Evolutionary conservation across 192 early-diverging fungal genomes (phyloP).

Genomic region (Entomortierella parvispora): DNA sequence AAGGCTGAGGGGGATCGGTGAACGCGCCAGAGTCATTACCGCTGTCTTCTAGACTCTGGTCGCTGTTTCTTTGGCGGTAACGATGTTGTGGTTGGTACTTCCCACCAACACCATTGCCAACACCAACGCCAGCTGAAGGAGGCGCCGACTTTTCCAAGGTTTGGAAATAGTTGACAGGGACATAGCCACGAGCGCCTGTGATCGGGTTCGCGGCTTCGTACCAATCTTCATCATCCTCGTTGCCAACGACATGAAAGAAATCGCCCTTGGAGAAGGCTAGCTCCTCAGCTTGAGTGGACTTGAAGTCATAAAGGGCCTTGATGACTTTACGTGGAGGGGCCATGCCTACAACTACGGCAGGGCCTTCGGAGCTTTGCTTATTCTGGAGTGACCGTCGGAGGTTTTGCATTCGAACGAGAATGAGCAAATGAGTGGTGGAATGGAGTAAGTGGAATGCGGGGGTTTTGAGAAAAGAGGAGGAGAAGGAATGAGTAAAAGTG

Average conservation of each 20-base stretch:
- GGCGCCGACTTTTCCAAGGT: constrained; percentile 62
- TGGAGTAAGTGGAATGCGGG: background rate
- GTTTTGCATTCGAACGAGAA: constrained; percentile 18
- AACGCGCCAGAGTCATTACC: constrained; percentile 47
- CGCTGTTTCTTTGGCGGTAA: constrained; percentile 28
- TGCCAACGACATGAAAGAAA: constrained; percentile 77
- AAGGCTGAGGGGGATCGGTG: constrained; percentile 22
- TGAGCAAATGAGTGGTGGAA: background rate
- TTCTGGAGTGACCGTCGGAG: constrained; percentile 40
- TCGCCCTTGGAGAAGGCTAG: constrained; percentile 77
- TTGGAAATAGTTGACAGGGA: constrained; percentile 78
- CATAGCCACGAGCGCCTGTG: constrained; percentile 73
- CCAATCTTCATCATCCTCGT: constrained; percentile 74
- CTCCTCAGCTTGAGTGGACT: constrained; percentile 63
- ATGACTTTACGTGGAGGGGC: constrained; percentile 73
- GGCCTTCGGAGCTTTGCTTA: constrained; percentile 24
- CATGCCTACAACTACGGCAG: no score
- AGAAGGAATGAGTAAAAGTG: background rate
- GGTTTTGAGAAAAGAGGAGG: background rate
- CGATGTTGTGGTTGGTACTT: constrained; percentile 1
- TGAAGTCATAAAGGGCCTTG: constrained; percentile 76
- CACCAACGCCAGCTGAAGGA: background rate
- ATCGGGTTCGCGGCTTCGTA: constrained; percentile 81
- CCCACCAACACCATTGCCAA: background rate
- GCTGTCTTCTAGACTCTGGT: constrained; percentile 43